Evolutionary conservation across 139 green algal genomes (phyloP).

Genomic region (Chlamydomonas sphaeroides): DNA sequence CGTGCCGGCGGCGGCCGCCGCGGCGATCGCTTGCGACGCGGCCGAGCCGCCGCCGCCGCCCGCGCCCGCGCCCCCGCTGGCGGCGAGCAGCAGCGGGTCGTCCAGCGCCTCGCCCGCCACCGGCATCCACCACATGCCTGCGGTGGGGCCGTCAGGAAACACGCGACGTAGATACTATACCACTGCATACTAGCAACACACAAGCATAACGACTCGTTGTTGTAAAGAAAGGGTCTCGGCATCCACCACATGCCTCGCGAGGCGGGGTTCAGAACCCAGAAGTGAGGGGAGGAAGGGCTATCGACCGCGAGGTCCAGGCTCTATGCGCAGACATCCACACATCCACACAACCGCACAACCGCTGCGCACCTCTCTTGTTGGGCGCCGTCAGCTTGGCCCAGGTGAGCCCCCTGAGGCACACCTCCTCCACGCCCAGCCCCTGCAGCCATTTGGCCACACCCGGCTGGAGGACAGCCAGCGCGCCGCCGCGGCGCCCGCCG

Average conservation of each 20-base stretch:
- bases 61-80: neutral
- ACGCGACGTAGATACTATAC: too few relatives aligned
- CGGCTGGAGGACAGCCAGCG: slow-evolving; percentile 54
- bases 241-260: too few relatives aligned
- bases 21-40: too few relatives aligned
- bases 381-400: slow-evolving; percentile 75
- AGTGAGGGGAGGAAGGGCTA: too few relatives aligned
- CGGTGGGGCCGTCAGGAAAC: too few relatives aligned
- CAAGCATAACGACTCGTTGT: too few relatives aligned
- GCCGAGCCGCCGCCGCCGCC: neutral
- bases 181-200: too few relatives aligned
- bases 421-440: slow-evolving; percentile 58
- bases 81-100: slow-evolving; percentile 15
- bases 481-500: slow-evolving; percentile 33
- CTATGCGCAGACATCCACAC: too few relatives aligned
- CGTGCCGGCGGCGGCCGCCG: slow-evolving; percentile 25
- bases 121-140: slow-evolving; percentile 78
- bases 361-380: slow-evolving; percentile 69
- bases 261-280: too few relatives aligned
- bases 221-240: too few relatives aligned
- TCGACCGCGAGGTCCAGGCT: too few relatives aligned
- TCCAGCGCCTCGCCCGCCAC: slow-evolving; percentile 48
- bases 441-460: slow-evolving; percentile 67
- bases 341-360: too few relatives aligned
- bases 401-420: slow-evolving; percentile 70